Evolutionary conservation across 805 yeast species (phyloP).

Genomic region (Kluyveromyces dobzhanskii): DNA sequence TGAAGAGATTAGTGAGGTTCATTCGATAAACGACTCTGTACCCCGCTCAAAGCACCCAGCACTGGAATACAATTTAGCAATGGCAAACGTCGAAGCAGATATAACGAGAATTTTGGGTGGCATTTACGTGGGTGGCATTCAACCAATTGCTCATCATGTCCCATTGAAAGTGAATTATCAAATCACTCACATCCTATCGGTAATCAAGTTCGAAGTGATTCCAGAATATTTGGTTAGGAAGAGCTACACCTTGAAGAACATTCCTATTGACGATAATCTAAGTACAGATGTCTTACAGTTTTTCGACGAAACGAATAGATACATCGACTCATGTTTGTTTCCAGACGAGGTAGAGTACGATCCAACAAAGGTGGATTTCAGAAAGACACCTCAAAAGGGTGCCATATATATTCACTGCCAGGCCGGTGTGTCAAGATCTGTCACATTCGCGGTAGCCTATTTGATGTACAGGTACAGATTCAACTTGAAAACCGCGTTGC

Average conservation of each 20-base stretch:
- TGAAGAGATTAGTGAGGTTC: neutral
- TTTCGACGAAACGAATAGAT: conserved; percentile 52
- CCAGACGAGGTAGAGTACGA: conserved; percentile 30
- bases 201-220: conserved; percentile 58
- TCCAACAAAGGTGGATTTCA: conserved; percentile 24
- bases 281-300: conserved; percentile 55
- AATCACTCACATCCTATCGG: conserved; percentile 67
- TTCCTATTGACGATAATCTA: conserved; percentile 67
- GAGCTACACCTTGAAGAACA: conserved; percentile 46
- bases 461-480: conserved; percentile 71
- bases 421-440: conserved; percentile 90
- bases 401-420: conserved; percentile 66
- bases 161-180: conserved; percentile 44
- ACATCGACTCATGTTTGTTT: conserved; percentile 58
- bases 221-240: conserved; percentile 34
- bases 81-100: conserved; percentile 12
- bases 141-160: conserved; percentile 47
- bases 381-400: conserved; percentile 33
- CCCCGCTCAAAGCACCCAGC: too few species aligned
- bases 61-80: neutral
- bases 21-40: neutral
- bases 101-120: conserved; percentile 64
- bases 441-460: conserved; percentile 78
- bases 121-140: conserved; percentile 65
- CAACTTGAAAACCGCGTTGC: conserved; percentile 51